These are phyloP conservation scores for Trichaptum fuscoviolaceum DNA, from an alignment of 768 basidiomycete genomes.

Conservation along the genomic window DNA sequence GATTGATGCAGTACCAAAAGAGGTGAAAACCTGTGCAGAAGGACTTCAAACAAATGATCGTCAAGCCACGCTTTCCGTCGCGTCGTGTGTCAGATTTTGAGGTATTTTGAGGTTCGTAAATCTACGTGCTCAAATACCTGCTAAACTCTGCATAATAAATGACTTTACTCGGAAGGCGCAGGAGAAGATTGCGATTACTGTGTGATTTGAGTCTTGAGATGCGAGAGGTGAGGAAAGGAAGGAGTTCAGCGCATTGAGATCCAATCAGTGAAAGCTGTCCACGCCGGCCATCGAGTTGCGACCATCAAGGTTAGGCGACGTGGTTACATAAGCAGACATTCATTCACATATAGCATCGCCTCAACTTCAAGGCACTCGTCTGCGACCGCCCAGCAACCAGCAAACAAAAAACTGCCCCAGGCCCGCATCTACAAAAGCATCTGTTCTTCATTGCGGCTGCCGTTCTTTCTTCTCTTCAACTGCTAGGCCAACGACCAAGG, in stretches of 20 bases:
- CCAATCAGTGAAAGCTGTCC: not conserved
- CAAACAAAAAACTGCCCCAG: not conserved
- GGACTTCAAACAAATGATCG: not conserved
- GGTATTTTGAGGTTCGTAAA: not conserved
- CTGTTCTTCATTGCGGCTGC: not conserved
- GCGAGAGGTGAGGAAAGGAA: too few relatives aligned
- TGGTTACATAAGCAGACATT: not conserved
- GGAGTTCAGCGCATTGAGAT: too few relatives aligned
- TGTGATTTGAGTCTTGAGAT: too few relatives aligned
- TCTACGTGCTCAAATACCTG: not conserved
- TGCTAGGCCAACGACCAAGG: not conserved
- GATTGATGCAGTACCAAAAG: not conserved
- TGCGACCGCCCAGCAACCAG: not conserved
- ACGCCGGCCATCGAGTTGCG: not conserved
- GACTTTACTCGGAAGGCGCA: not conserved
- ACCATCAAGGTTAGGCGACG: not conserved
- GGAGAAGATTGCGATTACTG: not conserved
- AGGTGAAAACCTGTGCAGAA: not conserved
- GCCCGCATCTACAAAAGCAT: not conserved
- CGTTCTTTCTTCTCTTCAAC: not conserved
- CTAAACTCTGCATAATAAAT: not conserved
- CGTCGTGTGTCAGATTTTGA: too few relatives aligned
- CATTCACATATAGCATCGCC: not conserved
- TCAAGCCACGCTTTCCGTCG: not conserved
- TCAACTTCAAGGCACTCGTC: not conserved